Percentiles rank a stretch among this genome's conserved stretches.
Conservation (phyloP, 2,329 filamentous ascomycete genomes). For the Sarocladium brachiariae region DNA sequence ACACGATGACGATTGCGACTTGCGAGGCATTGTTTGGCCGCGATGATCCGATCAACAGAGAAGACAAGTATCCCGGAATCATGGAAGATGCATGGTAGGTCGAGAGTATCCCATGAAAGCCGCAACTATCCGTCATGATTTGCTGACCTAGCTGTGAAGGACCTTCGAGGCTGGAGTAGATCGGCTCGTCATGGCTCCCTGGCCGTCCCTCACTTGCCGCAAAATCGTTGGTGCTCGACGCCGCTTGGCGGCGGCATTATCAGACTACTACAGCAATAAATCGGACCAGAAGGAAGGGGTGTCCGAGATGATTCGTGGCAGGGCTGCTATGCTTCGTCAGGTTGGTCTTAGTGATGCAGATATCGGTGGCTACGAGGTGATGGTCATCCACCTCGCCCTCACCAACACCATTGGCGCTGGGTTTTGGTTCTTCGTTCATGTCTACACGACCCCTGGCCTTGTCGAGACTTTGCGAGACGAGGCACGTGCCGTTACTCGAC, state of each 20-base stretch:
- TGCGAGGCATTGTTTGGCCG: conserved; percentile 34
- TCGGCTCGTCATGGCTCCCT: conserved; percentile 21
- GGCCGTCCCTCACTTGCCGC: conserved; percentile 18
- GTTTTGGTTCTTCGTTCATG: conserved; percentile 28
- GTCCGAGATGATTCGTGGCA: conserved; percentile 22
- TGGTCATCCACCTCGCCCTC: conserved; percentile 23
- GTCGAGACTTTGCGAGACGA: conserved; percentile 23
- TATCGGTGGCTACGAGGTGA: conserved; percentile 23
- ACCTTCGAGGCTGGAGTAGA: conserved; percentile 22
- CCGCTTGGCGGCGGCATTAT: conserved; percentile 19
- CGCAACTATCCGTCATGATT: not conserved
- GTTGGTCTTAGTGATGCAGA: conserved; percentile 22
- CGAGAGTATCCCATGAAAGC: not conserved
- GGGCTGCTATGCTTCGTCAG: conserved; percentile 20
- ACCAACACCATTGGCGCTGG: conserved; percentile 30
- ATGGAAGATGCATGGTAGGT: conserved; percentile 32
- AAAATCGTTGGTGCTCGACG: conserved; percentile 18
- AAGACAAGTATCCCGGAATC: conserved; percentile 21
- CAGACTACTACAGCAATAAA: conserved; percentile 22
- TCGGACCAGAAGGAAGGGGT: conserved; percentile 20
- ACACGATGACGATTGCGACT: conserved; percentile 30
- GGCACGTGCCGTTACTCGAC: conserved; percentile 16
- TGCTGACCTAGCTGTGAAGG: conserved; percentile 14
- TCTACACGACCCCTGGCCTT: conserved; percentile 22
- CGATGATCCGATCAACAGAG: conserved; percentile 27